A percentile compares a stretch with the other conserved stretches of the same genome.
These are phyloP conservation scores for Neurospora sp. DNA, from an alignment of 495 filamentous ascomycete species.

Conservation along the genomic window DNA sequence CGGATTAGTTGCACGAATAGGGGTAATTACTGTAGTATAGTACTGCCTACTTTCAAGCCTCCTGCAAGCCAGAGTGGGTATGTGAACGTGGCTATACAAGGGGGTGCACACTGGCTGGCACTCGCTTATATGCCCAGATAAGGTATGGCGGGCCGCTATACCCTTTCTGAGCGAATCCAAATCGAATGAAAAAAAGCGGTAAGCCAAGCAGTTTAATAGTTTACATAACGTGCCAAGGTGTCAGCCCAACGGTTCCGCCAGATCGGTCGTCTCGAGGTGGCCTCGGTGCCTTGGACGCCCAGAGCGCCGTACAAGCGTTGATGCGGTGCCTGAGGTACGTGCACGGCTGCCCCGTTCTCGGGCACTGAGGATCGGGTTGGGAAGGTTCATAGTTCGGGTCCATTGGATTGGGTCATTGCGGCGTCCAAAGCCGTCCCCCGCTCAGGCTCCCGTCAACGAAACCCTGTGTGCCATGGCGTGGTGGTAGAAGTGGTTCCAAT, in stretches of 20 bases:
- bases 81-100: no score
- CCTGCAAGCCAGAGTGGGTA: no score
- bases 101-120: no score
- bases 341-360: background rate
- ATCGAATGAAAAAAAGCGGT: no score
- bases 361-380: background rate
- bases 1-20: no score
- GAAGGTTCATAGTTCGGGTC: background rate
- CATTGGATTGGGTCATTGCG: background rate
- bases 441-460: background rate
- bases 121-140: no score
- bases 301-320: background rate
- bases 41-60: no score
- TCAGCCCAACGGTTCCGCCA: background rate
- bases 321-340: background rate
- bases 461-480: background rate
- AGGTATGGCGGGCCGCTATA: no score
- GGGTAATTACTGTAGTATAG: no score
- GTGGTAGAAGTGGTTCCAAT: background rate
- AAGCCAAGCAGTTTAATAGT: no score
- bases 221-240: background rate
- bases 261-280: background rate
- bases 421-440: background rate
- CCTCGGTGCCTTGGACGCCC: background rate
- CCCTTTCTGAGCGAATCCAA: no score